These are phyloP conservation scores for Acaromyces ingoldii DNA, from an alignment of 1,284 basidiomycete species.

Conservation along the genomic window DNA sequence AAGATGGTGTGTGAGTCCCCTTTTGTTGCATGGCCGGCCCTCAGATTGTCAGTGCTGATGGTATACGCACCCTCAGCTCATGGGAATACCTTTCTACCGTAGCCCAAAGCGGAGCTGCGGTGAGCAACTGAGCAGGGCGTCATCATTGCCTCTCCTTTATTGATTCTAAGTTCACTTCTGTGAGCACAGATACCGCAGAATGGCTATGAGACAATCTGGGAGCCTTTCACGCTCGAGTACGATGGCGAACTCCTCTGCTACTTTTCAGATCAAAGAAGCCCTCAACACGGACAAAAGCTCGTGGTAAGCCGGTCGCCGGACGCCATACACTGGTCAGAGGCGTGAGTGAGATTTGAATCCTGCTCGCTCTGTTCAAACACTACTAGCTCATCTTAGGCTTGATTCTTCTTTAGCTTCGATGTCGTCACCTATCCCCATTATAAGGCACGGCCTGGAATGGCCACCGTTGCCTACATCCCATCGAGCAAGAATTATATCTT, in stretches of 20 bases:
- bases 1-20: no score
- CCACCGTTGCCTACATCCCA: constrained; percentile 46
- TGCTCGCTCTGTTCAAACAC: no score
- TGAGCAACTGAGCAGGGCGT: no score
- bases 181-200: no score
- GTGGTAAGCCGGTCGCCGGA: constrained; percentile 50
- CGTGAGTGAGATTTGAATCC: no score
- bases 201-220: constrained; percentile 50
- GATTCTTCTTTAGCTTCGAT: no score
- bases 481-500: constrained; percentile 50
- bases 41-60: no score
- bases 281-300: constrained; percentile 51
- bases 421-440: constrained; percentile 46
- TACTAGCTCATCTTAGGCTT: no score
- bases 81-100: constrained; percentile 49
- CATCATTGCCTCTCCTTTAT: no score
- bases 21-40: no score
- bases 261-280: constrained; percentile 53
- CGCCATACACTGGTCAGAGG: constrained; percentile 46
- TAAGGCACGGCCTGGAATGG: constrained; percentile 51
- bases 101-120: constrained; percentile 37
- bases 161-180: no score
- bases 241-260: constrained; percentile 50
- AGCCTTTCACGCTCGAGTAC: constrained; percentile 50
- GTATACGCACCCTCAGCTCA: constrained; percentile 41